Percentiles rank a stretch among this genome's conserved stretches.
Conservation (phyloP, 208 protist genomes). For the Naegleria gruberi region DNA sequence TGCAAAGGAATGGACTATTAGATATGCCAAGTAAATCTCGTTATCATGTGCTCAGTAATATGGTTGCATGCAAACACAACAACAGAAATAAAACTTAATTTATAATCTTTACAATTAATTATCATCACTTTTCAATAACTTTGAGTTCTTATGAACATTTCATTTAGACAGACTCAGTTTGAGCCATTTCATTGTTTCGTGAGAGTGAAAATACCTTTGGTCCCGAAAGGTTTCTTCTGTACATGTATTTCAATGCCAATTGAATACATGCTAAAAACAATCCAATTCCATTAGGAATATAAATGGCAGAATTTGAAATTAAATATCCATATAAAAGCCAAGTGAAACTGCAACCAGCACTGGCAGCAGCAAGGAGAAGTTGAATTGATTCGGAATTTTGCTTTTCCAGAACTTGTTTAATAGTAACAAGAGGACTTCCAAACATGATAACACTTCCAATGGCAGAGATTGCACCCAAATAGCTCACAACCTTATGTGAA, state of each 20-base stretch:
- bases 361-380: neutral
- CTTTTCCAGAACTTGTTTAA: conserved; percentile 5
- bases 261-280: neutral
- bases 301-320: neutral
- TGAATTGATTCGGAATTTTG: neutral
- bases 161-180: too few species aligned
- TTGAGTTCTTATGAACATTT: too few species aligned
- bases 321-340: conserved; percentile 14
- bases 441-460: neutral
- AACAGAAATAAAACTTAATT: too few species aligned
- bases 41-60: too few species aligned
- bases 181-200: too few species aligned
- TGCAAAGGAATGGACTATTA: too few species aligned
- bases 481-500: neutral
- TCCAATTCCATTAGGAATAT: neutral
- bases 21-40: too few species aligned
- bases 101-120: too few species aligned
- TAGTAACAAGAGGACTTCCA: neutral
- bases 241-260: neutral
- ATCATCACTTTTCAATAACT: too few species aligned
- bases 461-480: neutral
- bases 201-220: neutral
- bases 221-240: neutral
- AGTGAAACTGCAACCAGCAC: neutral
- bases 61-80: too few species aligned